phyloP scores from a whole-genome alignment of 202 grass and related monocot species.

The Brachypodium distachyon region DNA sequence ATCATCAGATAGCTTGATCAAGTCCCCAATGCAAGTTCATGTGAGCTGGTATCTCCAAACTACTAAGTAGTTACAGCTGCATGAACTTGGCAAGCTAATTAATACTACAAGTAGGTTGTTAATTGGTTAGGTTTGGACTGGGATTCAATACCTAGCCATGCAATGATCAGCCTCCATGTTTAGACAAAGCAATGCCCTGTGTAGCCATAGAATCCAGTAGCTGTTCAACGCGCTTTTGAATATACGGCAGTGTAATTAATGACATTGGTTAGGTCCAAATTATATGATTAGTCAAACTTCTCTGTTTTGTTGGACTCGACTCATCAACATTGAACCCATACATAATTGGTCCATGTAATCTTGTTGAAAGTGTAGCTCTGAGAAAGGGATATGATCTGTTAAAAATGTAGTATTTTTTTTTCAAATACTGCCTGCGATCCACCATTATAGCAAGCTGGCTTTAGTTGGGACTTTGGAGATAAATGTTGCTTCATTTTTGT shows the following conservation, averaged over 20 bases:
- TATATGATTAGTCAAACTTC: constrained; percentile 1
- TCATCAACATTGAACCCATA: neutral
- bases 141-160: constrained; percentile 2
- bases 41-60: constrained; percentile 18
- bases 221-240: neutral
- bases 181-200: neutral
- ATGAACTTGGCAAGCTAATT: neutral
- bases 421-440: neutral
- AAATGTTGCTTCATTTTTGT: neutral
- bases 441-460: neutral
- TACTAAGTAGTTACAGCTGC: constrained; percentile 4
- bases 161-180: neutral
- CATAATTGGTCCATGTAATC: neutral
- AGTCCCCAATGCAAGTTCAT: constrained; percentile 15
- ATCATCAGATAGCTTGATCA: neutral
- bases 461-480: neutral
- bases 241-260: neutral
- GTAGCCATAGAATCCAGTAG: neutral
- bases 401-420: neutral
- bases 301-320: neutral
- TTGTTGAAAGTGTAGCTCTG: neutral
- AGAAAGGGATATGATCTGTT: neutral
- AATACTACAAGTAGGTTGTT: neutral
- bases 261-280: neutral
- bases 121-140: constrained; percentile 31